These are phyloP conservation scores for Tulasnella sp. DNA, from an alignment of 768 basidiomycete species.

Conservation along the genomic window DNA sequence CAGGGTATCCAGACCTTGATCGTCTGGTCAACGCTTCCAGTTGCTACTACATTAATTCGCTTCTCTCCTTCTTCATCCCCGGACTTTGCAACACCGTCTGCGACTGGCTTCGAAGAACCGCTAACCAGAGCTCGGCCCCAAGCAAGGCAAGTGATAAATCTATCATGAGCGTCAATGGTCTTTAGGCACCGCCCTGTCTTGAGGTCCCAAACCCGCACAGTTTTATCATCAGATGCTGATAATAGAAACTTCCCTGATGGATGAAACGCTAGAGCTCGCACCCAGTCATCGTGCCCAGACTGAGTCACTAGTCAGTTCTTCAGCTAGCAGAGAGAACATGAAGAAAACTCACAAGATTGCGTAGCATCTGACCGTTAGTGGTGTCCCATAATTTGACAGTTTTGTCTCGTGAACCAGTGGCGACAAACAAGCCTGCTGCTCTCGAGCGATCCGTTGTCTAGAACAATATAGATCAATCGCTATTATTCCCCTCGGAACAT, in stretches of 20 bases:
- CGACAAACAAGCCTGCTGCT: slow-evolving; percentile 35
- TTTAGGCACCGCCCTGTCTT: slow-evolving; percentile 73
- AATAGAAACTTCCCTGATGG: slow-evolving; percentile 79
- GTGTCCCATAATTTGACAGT: slow-evolving; percentile 86
- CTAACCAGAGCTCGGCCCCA: slow-evolving; percentile 50
- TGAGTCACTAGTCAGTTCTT: slow-evolving; percentile 22
- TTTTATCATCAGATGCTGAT: slow-evolving; percentile 88
- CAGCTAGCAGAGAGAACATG: neutral
- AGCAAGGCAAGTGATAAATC: slow-evolving; percentile 67
- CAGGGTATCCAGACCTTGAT: slow-evolving; percentile 27
- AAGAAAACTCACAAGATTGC: slow-evolving; percentile 45
- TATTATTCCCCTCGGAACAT: too few species aligned
- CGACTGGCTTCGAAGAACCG: slow-evolving; percentile 17
- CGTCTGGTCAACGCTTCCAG: slow-evolving; percentile 35
- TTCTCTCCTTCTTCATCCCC: slow-evolving; percentile 22
- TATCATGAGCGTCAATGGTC: slow-evolving; percentile 67
- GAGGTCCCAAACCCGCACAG: slow-evolving; percentile 82
- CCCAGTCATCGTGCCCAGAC: slow-evolving; percentile 83
- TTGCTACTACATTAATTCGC: slow-evolving; percentile 36
- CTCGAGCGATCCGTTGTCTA: slow-evolving; percentile 15
- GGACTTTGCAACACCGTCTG: slow-evolving; percentile 11
- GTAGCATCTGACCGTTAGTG: slow-evolving; percentile 64
- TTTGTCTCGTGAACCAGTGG: slow-evolving; percentile 83
- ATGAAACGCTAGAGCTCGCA: slow-evolving; percentile 78
- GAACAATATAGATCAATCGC: neutral